phyloP scores from a whole-genome alignment of 352 stramenopile species.

The Pythium aristosporum region DNA sequence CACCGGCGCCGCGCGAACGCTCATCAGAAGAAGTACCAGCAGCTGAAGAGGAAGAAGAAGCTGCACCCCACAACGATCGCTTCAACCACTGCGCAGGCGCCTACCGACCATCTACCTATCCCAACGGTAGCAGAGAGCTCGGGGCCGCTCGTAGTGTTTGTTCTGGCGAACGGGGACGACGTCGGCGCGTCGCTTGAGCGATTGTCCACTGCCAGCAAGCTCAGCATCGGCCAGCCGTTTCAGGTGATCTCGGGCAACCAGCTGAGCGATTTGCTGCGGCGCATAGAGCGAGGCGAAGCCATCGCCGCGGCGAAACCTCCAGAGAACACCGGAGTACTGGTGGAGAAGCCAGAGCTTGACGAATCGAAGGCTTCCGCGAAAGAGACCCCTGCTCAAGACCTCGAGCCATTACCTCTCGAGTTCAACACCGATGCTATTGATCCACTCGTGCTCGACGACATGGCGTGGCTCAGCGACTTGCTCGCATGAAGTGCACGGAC shows the following conservation, averaged over 20 bases:
- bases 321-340: not conserved
- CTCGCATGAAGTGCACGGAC: no score
- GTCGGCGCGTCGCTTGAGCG: not conserved
- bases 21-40: conserved; percentile 9
- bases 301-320: not conserved
- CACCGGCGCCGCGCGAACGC: conserved; percentile 1
- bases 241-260: not conserved
- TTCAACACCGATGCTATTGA: not conserved
- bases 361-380: not conserved
- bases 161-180: not conserved
- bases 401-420: not conserved
- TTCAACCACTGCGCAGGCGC: no score
- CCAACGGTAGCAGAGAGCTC: not conserved
- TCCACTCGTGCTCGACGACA: not conserved
- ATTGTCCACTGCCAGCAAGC: not conserved
- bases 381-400: not conserved
- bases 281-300: not conserved
- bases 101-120: no score
- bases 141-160: not conserved
- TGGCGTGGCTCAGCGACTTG: not conserved
- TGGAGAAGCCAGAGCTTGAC: not conserved
- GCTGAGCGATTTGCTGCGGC: not conserved
- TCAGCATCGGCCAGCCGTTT: conserved; percentile 1
- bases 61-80: no score
- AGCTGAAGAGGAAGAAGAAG: not conserved